phyloP scores from a whole-genome alignment of 2,329 filamentous ascomycete species.

The Aspergillus chevalieri region DNA sequence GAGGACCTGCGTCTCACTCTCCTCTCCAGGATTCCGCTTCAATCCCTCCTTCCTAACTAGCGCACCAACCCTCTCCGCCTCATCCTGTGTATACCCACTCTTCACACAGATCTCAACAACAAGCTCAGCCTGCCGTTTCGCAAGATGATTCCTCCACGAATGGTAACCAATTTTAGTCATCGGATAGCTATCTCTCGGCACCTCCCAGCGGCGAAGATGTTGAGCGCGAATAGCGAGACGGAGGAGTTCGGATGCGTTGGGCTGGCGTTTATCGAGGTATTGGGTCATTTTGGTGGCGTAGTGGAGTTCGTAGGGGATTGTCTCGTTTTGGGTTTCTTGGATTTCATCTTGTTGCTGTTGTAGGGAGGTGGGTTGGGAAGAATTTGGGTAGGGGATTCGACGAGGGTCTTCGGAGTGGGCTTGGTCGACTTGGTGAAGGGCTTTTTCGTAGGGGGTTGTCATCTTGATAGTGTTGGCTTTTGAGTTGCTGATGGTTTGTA shows the following conservation, averaged over 20 bases:
- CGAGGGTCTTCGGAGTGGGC: slow-evolving; percentile 65
- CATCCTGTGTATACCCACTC: slow-evolving; percentile 46
- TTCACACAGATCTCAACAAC: slow-evolving; percentile 49
- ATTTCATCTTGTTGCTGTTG: slow-evolving; percentile 62
- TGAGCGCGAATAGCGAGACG: slow-evolving; percentile 75
- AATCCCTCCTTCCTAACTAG: slow-evolving; percentile 75
- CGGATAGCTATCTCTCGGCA: slow-evolving; percentile 67
- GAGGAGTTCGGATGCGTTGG: slow-evolving; percentile 60
- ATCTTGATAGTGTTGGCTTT: slow-evolving; percentile 14
- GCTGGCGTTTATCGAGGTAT: slow-evolving; percentile 59
- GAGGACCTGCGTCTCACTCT: slow-evolving; percentile 58
- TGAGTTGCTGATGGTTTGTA: not conserved
- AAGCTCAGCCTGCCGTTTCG: slow-evolving; percentile 64
- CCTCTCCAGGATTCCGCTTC: slow-evolving; percentile 38
- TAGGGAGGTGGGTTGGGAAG: slow-evolving; percentile 64
- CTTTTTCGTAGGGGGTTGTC: slow-evolving; percentile 34
- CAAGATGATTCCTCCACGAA: slow-evolving; percentile 68
- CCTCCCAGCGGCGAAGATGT: slow-evolving; percentile 80
- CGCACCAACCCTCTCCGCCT: slow-evolving; percentile 58
- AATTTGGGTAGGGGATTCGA: slow-evolving; percentile 39
- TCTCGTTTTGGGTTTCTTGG: slow-evolving; percentile 36
- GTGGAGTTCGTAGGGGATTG: slow-evolving; percentile 69
- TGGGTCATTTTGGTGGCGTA: slow-evolving; percentile 74
- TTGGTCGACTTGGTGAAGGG: slow-evolving; percentile 64
- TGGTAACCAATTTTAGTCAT: slow-evolving; percentile 71